Conservation (phyloP, 441 rosid genomes). For the Biscutella laevigata region DNA sequence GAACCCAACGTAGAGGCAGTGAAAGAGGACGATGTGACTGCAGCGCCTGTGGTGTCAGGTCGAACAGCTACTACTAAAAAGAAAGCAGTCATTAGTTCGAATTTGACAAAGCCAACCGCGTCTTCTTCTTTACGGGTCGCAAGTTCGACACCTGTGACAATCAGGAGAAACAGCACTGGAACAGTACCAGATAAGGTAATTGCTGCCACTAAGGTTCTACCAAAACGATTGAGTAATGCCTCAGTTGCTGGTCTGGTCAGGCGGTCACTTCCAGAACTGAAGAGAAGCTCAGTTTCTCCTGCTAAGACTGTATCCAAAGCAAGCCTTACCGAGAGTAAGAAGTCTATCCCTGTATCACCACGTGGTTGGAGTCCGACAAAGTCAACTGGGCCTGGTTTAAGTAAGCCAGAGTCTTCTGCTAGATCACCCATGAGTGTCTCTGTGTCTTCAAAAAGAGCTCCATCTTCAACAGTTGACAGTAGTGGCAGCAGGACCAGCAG, state of each 20-base stretch:
- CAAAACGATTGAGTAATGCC: conserved; percentile 36
- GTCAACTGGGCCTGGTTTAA: conserved; percentile 42
- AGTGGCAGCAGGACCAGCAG: conserved; percentile 46
- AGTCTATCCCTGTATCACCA: conserved; percentile 41
- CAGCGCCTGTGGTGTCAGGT: conserved; percentile 32
- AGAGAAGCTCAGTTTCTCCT: conserved; percentile 64
- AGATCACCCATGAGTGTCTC: conserved; percentile 46
- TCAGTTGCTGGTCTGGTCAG: conserved; percentile 44
- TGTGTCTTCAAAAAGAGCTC: conserved; percentile 47
- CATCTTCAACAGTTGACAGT: conserved; percentile 62
- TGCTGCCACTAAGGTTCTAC: conserved; percentile 24
- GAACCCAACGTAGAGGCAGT: conserved; percentile 28
- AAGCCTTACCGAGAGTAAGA: conserved; percentile 42
- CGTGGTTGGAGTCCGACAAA: conserved; percentile 41
- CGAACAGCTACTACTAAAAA: conserved; percentile 43
- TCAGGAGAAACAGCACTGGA: conserved; percentile 82
- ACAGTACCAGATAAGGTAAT: conserved; percentile 55
- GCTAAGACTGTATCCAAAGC: conserved; percentile 38
- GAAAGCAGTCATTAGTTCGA: conserved; percentile 45
- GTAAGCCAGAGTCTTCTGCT: conserved; percentile 42
- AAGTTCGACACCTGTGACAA: conserved; percentile 40
- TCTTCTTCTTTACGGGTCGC: conserved; percentile 39
- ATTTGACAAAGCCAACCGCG: conserved; percentile 38
- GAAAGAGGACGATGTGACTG: conserved; percentile 30
- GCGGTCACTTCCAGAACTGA: conserved; percentile 74